A percentile compares a stretch with the other conserved stretches of the same genome.
Evolutionary conservation across 495 filamentous ascomycete genomes (phyloP).

Genomic region (Tuber umbilicatum): DNA sequence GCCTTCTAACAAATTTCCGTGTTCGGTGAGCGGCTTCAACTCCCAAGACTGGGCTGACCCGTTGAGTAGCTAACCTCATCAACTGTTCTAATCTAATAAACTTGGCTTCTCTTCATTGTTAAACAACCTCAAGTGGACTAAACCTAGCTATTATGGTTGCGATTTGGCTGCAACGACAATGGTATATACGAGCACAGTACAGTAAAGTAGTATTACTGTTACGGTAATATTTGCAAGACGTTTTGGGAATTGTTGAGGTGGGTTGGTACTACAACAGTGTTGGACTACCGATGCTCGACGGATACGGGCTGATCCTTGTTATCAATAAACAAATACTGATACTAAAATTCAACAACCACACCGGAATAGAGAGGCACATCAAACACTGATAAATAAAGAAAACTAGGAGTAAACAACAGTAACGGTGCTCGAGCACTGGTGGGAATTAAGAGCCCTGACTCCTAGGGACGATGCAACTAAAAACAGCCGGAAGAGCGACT

Average conservation of each 20-base stretch:
- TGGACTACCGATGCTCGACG: not conserved
- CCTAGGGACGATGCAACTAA: too few species aligned
- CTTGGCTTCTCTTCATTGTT: not conserved
- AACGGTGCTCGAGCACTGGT: too few species aligned
- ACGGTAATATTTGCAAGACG: not conserved
- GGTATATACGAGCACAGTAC: not conserved
- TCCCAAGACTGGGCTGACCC: not conserved
- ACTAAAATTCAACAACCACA: not conserved
- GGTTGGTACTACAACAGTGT: not conserved
- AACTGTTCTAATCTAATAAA: not conserved
- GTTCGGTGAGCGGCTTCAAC: not conserved
- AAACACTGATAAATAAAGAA: not conserved
- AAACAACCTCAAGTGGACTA: not conserved
- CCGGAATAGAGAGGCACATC: not conserved
- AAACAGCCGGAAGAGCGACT: too few species aligned
- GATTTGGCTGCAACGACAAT: not conserved
- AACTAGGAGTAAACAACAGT: not conserved
- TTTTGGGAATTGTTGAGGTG: not conserved
- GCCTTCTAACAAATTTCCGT: not conserved
- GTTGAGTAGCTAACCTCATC: not conserved
- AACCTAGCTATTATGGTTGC: not conserved
- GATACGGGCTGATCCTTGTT: not conserved
- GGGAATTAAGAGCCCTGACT: too few species aligned
- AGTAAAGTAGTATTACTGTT: not conserved
- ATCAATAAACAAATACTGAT: not conserved